These are phyloP conservation scores for Lagenidium giganteum DNA, from an alignment of 352 stramenopile species.

Conservation along the genomic window DNA sequence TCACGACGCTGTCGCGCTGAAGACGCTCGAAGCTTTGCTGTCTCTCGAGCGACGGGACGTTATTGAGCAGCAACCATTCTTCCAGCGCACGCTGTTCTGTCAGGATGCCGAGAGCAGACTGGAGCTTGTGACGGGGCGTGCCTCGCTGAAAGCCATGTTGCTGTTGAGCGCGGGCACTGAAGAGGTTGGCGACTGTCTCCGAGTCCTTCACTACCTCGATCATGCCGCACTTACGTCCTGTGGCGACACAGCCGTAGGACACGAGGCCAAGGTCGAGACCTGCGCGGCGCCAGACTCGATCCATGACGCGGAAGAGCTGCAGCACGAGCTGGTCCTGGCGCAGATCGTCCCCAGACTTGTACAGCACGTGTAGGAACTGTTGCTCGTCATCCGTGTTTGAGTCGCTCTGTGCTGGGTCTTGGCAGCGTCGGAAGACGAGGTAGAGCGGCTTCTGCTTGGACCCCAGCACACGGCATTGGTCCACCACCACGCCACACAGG, in stretches of 20 bases:
- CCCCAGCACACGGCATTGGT: background rate
- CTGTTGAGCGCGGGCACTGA: conserved; percentile 1
- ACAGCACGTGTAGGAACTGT: conserved; percentile 36
- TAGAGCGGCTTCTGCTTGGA: background rate
- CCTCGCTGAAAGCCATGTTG: conserved; percentile 1
- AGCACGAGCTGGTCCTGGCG: conserved; percentile 62
- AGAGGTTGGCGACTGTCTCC: conserved; percentile 33
- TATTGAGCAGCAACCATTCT: conserved; percentile 1
- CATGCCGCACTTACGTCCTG: conserved; percentile 27
- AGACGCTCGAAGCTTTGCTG: background rate
- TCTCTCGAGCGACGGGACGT: conserved; percentile 1
- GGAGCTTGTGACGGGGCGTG: background rate
- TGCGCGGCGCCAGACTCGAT: conserved; percentile 33
- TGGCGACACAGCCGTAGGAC: conserved; percentile 35
- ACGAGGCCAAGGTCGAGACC: conserved; percentile 40
- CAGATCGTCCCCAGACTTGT: conserved; percentile 66
- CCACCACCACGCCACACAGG: background rate
- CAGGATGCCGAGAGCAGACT: background rate
- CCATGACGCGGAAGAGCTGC: conserved; percentile 44
- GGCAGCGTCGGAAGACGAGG: background rate
- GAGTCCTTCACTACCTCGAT: conserved; percentile 38
- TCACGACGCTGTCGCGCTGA: background rate
- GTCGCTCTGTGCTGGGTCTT: background rate
- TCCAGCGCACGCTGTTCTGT: conserved; percentile 1
- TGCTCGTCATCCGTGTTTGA: conserved; percentile 27